Conservation (phyloP, 176 grass and related monocot species). For the Olyra latifolia region DNA sequence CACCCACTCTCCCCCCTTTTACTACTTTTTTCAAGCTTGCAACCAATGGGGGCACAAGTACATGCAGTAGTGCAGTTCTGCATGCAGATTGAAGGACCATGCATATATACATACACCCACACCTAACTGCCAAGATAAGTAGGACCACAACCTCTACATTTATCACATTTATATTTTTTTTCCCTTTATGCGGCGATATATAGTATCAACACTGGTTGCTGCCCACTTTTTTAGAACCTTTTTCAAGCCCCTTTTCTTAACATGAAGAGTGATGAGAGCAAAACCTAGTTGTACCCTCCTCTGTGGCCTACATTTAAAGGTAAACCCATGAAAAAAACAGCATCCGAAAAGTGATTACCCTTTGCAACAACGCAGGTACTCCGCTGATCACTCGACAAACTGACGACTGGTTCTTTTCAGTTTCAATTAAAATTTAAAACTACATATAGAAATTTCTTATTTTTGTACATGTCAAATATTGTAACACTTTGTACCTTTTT, state of each 20-base stretch:
- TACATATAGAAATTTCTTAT: too few relatives aligned
- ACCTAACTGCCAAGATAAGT: slow-evolving; percentile 27
- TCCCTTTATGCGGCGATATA: neutral
- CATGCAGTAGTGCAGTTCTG: neutral
- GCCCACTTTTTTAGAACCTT: neutral
- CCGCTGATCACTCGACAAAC: neutral
- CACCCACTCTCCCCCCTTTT: neutral
- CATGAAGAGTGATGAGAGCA: neutral
- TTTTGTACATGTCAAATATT: too few relatives aligned
- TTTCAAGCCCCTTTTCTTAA: neutral
- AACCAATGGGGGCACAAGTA: slow-evolving; percentile 25
- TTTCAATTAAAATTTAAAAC: too few relatives aligned
- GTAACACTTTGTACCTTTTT: too few relatives aligned
- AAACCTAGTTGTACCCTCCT: neutral
- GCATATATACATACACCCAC: neutral
- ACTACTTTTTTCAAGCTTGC: slow-evolving; percentile 27
- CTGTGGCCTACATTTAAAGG: neutral
- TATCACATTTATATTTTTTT: neutral
- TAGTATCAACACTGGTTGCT: neutral
- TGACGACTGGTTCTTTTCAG: too few relatives aligned
- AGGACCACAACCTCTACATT: slow-evolving; percentile 16
- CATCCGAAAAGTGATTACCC: neutral
- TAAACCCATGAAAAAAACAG: neutral
- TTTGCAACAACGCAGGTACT: neutral
- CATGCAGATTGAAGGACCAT: slow-evolving; percentile 33